Evolutionary conservation across 2,329 filamentous ascomycete species (phyloP).

Genomic region (Xylaria digitata): DNA sequence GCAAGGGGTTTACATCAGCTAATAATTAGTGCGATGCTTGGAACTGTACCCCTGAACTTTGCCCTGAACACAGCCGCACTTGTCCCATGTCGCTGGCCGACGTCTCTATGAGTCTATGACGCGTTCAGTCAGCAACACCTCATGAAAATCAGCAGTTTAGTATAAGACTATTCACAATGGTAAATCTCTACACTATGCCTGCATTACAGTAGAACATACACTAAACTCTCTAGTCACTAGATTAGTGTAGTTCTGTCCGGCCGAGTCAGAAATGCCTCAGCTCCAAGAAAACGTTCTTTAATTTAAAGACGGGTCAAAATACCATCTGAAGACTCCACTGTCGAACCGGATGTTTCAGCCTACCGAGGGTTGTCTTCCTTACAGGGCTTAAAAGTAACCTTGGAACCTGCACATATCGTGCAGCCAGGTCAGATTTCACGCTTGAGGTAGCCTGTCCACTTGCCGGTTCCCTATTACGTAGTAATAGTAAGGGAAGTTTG

Average conservation of each 20-base stretch:
- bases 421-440: constrained; percentile 1
- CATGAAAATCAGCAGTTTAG: constrained; percentile 16
- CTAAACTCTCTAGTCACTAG: background rate
- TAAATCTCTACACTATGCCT: background rate
- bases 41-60: constrained; percentile 25
- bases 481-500: constrained; percentile 7
- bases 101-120: constrained; percentile 22
- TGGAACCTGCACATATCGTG: constrained; percentile 23
- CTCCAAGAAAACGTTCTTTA: constrained; percentile 2
- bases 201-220: background rate
- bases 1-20: background rate
- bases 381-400: constrained; percentile 15
- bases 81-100: constrained; percentile 29
- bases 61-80: constrained; percentile 25
- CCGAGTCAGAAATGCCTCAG: constrained; percentile 30
- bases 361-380: constrained; percentile 21
- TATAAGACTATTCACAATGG: background rate
- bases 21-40: constrained; percentile 13
- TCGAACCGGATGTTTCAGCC: constrained; percentile 35
- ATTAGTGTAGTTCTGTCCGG: background rate
- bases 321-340: constrained; percentile 25
- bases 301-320: constrained; percentile 19
- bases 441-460: background rate
- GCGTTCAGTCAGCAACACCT: constrained; percentile 16
- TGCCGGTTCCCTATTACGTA: background rate